Base-by-base conservation (phyloP, 2,329 filamentous ascomycete genomes). In the Pyrenochaeta sp. region DNA sequence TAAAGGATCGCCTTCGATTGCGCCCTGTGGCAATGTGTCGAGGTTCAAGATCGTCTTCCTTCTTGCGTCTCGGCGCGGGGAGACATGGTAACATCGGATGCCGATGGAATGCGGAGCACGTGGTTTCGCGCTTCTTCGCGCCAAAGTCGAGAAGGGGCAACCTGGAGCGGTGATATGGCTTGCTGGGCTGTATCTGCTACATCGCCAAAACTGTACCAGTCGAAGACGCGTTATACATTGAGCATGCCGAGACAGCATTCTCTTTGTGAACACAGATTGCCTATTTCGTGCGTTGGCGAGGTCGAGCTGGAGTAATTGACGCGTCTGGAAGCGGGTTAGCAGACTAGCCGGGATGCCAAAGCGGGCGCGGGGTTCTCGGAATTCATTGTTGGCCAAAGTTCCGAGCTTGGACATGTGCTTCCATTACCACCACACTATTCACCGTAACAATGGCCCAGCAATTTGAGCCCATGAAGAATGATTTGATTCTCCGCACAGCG, bases 381-480 rank as follows among this genome's bases (percentile, higher is more conserved):
- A 45, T 45, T 48, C 6, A 31, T 28, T 28, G 24, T 35, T 35
- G 37, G 30, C 42, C 41, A 41, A 51, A 44, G 45, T 51, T 59
- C 50, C 48, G 41, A 35, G 35, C 28, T 41, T 29, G 27, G 31
- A 27, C 39, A 26, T 35, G 46, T 36, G 44, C 51, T 50, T 34
- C 19, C 27, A 29, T 22, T 13, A 32, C 15, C 10, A 41, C 32
- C 32, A 29, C 17, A 32, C 41, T 23, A 18, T 20, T 21, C 22
- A 57, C 41, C 41, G 36, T 52, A 57, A 80, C 62, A 55, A 91
- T 90, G 87, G 76, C 78, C 50, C 78, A 84, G 60, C 74, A 85
- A 62, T 96, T 96, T 63, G 84, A 86, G 63, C 89, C 91, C 44
- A 76, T 97, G 71, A 85, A 95, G 76, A 99, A 99, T 74, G 93